Evolutionary conservation across 768 basidiomycete species (phyloP).

Genomic region (Suillus fuscotomentosus): DNA sequence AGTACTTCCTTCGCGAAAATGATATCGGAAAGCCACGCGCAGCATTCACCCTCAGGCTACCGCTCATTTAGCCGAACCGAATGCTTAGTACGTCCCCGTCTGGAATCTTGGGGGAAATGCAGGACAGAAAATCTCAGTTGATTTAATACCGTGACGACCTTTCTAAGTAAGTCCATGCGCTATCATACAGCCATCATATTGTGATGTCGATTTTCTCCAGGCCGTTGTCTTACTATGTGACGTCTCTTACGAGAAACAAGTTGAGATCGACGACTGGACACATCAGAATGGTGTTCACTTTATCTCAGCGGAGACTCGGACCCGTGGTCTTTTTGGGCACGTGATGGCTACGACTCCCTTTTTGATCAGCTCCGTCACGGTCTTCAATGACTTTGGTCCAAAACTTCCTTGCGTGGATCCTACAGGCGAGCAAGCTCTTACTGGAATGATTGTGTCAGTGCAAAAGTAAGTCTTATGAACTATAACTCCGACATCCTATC

Average conservation of each 20-base stretch:
- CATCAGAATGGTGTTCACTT: slow-evolving; percentile 87
- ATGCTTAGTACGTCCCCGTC: too few species aligned
- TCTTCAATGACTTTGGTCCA: slow-evolving; percentile 93
- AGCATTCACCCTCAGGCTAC: too few species aligned
- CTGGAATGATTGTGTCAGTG: slow-evolving; percentile 96
- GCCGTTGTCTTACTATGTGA: slow-evolving; percentile 50
- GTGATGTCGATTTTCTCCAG: too few species aligned
- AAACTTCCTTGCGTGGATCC: slow-evolving; percentile 94
- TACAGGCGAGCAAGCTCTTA: slow-evolving; percentile 93
- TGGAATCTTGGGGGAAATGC: too few species aligned
- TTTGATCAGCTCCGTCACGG: slow-evolving; percentile 55
- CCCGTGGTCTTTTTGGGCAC: slow-evolving; percentile 92
- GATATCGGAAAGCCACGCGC: too few species aligned
- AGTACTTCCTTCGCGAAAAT: too few species aligned
- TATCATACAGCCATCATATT: too few species aligned
- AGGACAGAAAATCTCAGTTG: too few species aligned
- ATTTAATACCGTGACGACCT: too few species aligned
- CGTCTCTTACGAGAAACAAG: slow-evolving; percentile 71
- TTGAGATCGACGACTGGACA: slow-evolving; percentile 96
- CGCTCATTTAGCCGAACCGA: too few species aligned
- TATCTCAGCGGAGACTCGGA: slow-evolving; percentile 86
- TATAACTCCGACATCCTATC: background rate
- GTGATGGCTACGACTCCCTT: slow-evolving; percentile 14
- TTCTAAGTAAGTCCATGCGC: too few species aligned
- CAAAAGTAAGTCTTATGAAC: slow-evolving; percentile 52